Evolutionary conservation across 2,329 filamentous ascomycete species (phyloP).

Genomic region (Sclerotinia glacialis): DNA sequence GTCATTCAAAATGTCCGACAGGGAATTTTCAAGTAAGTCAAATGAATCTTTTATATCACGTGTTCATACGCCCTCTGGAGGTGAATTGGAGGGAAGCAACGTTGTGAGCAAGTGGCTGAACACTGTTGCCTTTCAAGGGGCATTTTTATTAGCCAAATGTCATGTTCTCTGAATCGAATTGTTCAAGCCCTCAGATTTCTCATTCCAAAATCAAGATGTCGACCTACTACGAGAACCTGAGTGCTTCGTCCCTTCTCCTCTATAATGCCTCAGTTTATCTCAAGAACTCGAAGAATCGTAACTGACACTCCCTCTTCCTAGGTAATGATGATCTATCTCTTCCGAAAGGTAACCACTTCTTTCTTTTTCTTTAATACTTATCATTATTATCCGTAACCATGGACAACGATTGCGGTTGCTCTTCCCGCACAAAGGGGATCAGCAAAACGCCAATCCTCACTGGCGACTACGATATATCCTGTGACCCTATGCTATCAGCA

Average conservation of each 20-base stretch:
- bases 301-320: constrained; percentile 38
- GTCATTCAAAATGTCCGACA: constrained; percentile 56
- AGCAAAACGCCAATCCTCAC: constrained; percentile 11
- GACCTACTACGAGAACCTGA: background rate
- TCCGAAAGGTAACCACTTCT: constrained; percentile 53
- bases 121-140: background rate
- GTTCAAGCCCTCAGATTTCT: background rate
- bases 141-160: background rate
- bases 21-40: constrained; percentile 51
- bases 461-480: constrained; percentile 11
- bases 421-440: constrained; percentile 4
- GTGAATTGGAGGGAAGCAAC: background rate
- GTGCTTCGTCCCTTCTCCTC: constrained; percentile 17
- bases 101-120: background rate
- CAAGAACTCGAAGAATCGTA: background rate
- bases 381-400: constrained; percentile 18
- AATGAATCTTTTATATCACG: constrained; percentile 3
- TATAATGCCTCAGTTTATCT: background rate
- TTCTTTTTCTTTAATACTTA: constrained; percentile 20
- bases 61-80: background rate
- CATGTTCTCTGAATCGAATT: background rate
- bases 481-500: constrained; percentile 13
- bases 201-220: background rate
- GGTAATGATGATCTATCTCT: constrained; percentile 62
- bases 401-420: constrained; percentile 20